phyloP scores from a whole-genome alignment of 169 alveolate genomes.

The Plasmodium malariae region DNA sequence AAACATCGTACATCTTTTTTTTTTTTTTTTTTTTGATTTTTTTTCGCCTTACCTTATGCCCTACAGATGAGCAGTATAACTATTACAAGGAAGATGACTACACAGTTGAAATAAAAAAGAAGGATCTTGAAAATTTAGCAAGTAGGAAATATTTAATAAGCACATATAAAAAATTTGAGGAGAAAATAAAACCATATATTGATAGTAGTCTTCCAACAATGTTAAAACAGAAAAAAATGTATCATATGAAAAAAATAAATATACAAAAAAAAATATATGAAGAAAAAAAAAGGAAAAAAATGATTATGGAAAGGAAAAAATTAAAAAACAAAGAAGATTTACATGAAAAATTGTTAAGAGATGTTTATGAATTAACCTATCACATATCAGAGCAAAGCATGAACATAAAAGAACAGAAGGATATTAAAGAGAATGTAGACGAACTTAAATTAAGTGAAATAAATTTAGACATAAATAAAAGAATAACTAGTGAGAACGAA shows the following conservation, averaged over 20 bases:
- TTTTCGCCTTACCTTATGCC: neutral
- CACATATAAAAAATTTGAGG: conserved; percentile 65
- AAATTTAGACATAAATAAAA: neutral
- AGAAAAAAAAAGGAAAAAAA: conserved; percentile 62
- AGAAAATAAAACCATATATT: conserved; percentile 72
- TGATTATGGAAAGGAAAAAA: conserved; percentile 37
- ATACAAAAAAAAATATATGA: conserved; percentile 68
- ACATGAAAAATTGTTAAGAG: conserved; percentile 54
- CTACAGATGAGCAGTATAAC: conserved; percentile 42
- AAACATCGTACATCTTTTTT: too few species aligned
- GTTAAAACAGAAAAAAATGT: conserved; percentile 64
- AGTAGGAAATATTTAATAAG: conserved; percentile 58
- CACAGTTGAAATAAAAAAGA: conserved; percentile 36
- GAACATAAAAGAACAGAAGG: neutral
- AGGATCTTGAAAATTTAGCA: conserved; percentile 44
- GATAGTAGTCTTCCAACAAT: conserved; percentile 74
- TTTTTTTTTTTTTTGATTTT: conserved; percentile 16
- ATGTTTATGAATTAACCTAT: conserved; percentile 36
- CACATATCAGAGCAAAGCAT: conserved; percentile 26
- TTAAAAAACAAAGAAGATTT: conserved; percentile 33
- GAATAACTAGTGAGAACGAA: neutral
- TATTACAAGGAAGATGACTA: conserved; percentile 47
- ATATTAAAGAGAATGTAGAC: neutral
- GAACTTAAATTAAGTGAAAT: neutral
- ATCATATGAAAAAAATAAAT: conserved; percentile 42